Conservation (phyloP, 345 rosid genomes). For the Aethionema arabicum region DNA sequence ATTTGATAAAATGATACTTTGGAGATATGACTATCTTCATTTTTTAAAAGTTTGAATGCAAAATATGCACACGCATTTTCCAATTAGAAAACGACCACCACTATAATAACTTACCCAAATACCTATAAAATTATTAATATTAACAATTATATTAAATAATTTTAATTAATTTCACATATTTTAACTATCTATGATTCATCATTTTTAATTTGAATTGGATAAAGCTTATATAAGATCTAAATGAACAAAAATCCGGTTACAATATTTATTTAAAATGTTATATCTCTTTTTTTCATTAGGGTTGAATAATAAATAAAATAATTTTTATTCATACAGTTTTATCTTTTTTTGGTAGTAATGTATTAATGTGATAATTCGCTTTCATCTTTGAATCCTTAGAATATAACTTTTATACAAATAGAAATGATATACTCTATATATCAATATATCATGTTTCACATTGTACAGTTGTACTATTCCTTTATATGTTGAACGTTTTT, state of each 20-base stretch:
- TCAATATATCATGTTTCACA: slow-evolving; percentile 14
- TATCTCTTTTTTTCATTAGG: neutral
- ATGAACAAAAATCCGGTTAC: too few relatives aligned
- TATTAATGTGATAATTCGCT: slow-evolving; percentile 23
- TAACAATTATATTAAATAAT: neutral
- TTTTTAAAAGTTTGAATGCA: slow-evolving; percentile 19
- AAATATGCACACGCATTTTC: slow-evolving; percentile 33
- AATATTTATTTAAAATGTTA: too few relatives aligned
- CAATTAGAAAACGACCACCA: slow-evolving; percentile 36
- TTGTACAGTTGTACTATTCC: slow-evolving; percentile 24
- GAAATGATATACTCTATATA: slow-evolving; percentile 9
- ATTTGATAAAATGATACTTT: slow-evolving; percentile 38
- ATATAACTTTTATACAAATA: slow-evolving; percentile 34
- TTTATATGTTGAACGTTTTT: neutral
- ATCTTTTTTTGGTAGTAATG: neutral
- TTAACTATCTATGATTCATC: too few relatives aligned
- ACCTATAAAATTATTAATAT: neutral
- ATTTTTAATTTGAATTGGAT: too few relatives aligned
- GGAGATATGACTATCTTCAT: slow-evolving; percentile 30
- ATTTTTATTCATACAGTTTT: neutral
- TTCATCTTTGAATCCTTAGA: slow-evolving; percentile 30
- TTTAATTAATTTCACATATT: neutral
- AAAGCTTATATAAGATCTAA: too few relatives aligned
- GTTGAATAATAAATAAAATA: slow-evolving; percentile 8
- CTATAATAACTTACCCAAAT: slow-evolving; percentile 15